phyloP scores from a whole-genome alignment of 352 stramenopile species.

The Aphanomyces euteiches region DNA sequence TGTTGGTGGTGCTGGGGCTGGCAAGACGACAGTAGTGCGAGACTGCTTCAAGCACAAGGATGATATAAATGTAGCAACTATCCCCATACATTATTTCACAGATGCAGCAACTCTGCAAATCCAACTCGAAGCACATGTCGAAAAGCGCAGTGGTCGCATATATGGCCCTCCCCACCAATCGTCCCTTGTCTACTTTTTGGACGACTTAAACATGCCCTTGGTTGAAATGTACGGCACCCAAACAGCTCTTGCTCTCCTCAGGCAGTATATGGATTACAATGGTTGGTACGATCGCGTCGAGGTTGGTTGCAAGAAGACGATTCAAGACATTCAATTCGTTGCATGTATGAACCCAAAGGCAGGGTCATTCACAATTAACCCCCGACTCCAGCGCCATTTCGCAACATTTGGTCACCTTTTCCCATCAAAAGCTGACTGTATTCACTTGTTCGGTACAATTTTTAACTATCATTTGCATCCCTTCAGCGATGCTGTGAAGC shows the following conservation, averaged over 20 bases:
- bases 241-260: slow-evolving; percentile 80
- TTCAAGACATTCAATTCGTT: slow-evolving; percentile 87
- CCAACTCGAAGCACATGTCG: slow-evolving; percentile 74
- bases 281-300: slow-evolving; percentile 89
- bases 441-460: slow-evolving; percentile 65
- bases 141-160: slow-evolving; percentile 83
- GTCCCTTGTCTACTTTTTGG: slow-evolving; percentile 84
- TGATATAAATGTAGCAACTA: slow-evolving; percentile 45
- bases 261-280: slow-evolving; percentile 90
- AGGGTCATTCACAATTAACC: slow-evolving; percentile 84
- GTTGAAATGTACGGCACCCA: slow-evolving; percentile 88
- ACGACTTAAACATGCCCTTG: slow-evolving; percentile 88
- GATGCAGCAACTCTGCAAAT: slow-evolving; percentile 70
- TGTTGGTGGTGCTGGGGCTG: slow-evolving; percentile 74
- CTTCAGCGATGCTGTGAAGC: slow-evolving; percentile 81
- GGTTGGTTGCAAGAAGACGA: slow-evolving; percentile 78
- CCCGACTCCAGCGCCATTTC: slow-evolving; percentile 86
- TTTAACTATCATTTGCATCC: slow-evolving; percentile 56
- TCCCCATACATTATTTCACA: slow-evolving; percentile 88
- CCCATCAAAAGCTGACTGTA: slow-evolving; percentile 57
- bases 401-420: slow-evolving; percentile 72
- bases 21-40: slow-evolving; percentile 75
- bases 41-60: slow-evolving; percentile 76
- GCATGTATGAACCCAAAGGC: slow-evolving; percentile 89
- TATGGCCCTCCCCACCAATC: slow-evolving; percentile 79